Base-by-base conservation (phyloP, 2,329 filamentous ascomycete species). In the Fusarium globosum region DNA sequence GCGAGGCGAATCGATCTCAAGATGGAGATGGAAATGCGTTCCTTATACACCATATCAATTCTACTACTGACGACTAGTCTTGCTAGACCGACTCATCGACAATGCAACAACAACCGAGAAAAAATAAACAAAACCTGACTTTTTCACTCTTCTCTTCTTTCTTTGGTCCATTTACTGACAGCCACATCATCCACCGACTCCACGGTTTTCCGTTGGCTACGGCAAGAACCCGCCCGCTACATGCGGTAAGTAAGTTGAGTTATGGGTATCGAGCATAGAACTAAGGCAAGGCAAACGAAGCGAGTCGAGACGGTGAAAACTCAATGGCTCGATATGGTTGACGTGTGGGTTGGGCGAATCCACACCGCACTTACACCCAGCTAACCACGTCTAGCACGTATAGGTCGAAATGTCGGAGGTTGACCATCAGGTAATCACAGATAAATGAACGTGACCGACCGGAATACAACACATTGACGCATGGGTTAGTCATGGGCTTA, bases 171-270 rank as follows among this genome's bases (percentile, higher is more conserved):
- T 77, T 76, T 75, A 77, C 67, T 72, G 75, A 53, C 72, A 77
- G 76, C 76, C 76, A 77, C 76, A 77, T 77, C 76, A 75, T 72
- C 74, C 76, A 76, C 68, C 59, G 61, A 65, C 58, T 58, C 67
- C 73, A 68, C 62, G 56, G 56, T 48, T 65, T 68, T 67, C 61
- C 61, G 71, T 72, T 76, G 73, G 68, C 69, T 72, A 69, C 68
- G 38, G 71, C 71, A 68, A 60, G 71, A 71, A 73, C 58, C 71
- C 56, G 60, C 62, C 70, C 60, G 57, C 59, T 72, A 55, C 70
- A 46, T 58, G 33, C 55, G 55, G 55, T 58, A 58, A 58, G 55
- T 53, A 53, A 53, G 35, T 53, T 53, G 23, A n/a, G 51, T 36
- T 26, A 52, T 36, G 49, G 51, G 35, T 28, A 58, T 58, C 39